Base-by-base conservation (phyloP, 305 asterid species). In the Salvia sclarea region DNA sequence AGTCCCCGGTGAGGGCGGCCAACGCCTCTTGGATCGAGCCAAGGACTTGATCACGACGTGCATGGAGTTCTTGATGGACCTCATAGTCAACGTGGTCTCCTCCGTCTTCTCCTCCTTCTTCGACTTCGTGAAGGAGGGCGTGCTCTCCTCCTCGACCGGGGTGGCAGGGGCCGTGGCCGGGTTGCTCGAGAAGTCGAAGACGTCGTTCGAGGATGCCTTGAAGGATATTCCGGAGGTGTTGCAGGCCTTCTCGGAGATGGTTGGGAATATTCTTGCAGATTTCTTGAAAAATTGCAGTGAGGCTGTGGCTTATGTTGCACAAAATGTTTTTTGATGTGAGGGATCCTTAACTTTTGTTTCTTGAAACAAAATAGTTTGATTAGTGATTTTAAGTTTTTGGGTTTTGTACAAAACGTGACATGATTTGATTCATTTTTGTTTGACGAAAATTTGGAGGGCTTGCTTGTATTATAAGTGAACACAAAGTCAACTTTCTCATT, bases 271-370 rank as follows among this genome's bases (percentile, higher is more conserved):
- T 52, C 45, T 74, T 40, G 16, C 28, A 1, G 78, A 73, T 76
- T 45, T 80, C 20, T 83, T 70, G 83, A 76, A 58, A 9, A 81
- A 84, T 25, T 81, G 76, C 68, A 80, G 73, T 75, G 83, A 81
- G 38, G 86, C 89, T 70, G 18, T 83, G 1, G 58, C 75, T 17
- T 81, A 78, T 64, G 73, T 76, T 54, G 0, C 57, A 5, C 75
- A 81, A 61, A 81, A 86, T 54, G 55, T 70, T 37, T 71, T 71
- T 71, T 71, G 68, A 75, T 40, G 14, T 75, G 63, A 73, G 33
- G 33, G 45, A 17, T 40, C n/a, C 10, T 64, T 47, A 1, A 59
- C 45, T 33, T 37, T 22, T 65, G 45, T 55, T 72, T 31, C 17
- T 35, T 22, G 18, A 25, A 18, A 28, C 33, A 3, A 13, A 55